A percentile compares a stretch with the other conserved stretches of the same genome.
phyloP scores from a whole-genome alignment of 768 basidiomycete genomes.

The Mycena galericulata region DNA sequence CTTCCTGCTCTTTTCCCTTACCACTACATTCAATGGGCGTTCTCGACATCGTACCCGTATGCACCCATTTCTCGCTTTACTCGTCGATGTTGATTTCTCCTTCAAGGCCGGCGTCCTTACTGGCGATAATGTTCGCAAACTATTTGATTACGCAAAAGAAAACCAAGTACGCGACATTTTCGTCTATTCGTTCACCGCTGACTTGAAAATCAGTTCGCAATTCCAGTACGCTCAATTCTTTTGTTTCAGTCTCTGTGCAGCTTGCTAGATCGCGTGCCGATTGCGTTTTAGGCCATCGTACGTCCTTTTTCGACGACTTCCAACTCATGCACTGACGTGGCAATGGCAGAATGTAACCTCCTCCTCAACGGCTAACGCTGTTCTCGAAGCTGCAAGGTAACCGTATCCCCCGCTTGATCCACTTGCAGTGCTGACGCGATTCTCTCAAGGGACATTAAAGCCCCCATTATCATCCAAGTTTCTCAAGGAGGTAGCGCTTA shows the following conservation, averaged over 20 bases:
- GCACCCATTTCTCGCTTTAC: constrained; percentile 41
- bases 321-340: constrained; percentile 19
- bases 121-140: constrained; percentile 93
- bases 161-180: constrained; percentile 72
- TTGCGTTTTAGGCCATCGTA: constrained; percentile 74
- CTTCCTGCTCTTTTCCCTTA: constrained; percentile 22
- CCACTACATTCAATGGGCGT: constrained; percentile 68
- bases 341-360: constrained; percentile 90
- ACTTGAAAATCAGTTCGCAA: constrained; percentile 71
- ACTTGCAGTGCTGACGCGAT: constrained; percentile 26
- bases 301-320: constrained; percentile 47
- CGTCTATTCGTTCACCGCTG: constrained; percentile 22
- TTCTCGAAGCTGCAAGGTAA: constrained; percentile 94
- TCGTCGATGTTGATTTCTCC: constrained; percentile 18
- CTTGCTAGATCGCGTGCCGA: constrained; percentile 13
- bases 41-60: constrained; percentile 86
- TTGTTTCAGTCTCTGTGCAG: background rate
- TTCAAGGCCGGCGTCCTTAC: constrained; percentile 92
- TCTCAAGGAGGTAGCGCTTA: constrained; percentile 97
- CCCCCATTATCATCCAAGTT: constrained; percentile 97
- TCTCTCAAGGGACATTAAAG: constrained; percentile 84
- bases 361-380: constrained; percentile 94
- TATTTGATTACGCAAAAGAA: constrained; percentile 94
- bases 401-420: constrained; percentile 24
- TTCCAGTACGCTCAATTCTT: constrained; percentile 71